Conservation (phyloP, 306 rosid species). For the Rosa persica region DNA sequence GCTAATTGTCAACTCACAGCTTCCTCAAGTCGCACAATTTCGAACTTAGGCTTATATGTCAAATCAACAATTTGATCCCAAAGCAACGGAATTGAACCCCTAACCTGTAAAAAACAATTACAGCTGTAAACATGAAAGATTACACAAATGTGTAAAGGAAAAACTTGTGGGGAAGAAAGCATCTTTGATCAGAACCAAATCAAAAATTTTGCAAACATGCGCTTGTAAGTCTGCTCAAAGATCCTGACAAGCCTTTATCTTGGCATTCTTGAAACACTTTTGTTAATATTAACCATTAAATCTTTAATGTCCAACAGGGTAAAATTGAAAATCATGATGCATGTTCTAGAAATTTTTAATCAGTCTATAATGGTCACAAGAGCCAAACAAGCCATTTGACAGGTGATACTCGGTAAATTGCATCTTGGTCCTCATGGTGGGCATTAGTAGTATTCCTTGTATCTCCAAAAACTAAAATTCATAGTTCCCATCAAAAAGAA, state of each 20-base stretch:
- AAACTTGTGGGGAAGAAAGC: not conserved
- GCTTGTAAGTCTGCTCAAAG: not conserved
- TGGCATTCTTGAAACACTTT: not conserved
- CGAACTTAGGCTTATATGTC: constrained; percentile 92
- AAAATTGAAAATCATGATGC: not conserved
- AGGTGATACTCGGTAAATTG: not conserved
- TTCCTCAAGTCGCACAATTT: constrained; percentile 70
- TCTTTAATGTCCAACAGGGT: not conserved
- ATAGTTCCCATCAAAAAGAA: not conserved
- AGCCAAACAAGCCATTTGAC: not conserved
- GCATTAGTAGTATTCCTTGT: not conserved
- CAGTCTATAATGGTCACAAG: not conserved
- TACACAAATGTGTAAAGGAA: not conserved
- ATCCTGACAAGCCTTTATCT: not conserved
- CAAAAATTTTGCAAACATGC: not conserved
- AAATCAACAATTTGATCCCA: constrained; percentile 96
- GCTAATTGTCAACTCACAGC: constrained; percentile 61
- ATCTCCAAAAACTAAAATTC: not conserved
- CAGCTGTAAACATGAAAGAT: not conserved
- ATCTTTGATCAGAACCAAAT: not conserved
- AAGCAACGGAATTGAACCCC: constrained; percentile 89
- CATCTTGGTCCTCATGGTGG: not conserved
- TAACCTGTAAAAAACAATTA: constrained; percentile 54
- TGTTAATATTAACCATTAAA: not conserved
- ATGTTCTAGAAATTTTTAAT: not conserved